Evolutionary conservation across 345 rosid species (phyloP), one percentile per base, ranked within the genome.

Genomic region (Eucalyptus microcorys): DNA sequence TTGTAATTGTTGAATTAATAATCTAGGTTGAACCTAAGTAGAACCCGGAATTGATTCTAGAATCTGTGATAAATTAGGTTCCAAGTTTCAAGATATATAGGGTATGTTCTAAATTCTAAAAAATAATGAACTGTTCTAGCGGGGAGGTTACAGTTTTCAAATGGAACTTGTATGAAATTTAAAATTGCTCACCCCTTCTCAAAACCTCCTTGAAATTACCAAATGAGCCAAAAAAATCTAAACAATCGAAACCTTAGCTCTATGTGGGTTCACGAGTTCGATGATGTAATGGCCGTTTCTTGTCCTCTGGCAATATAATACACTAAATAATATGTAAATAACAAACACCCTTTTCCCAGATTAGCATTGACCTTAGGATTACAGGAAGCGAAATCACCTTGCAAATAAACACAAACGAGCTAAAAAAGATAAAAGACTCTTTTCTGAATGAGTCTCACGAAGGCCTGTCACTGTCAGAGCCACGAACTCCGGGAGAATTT

Each of bases 61-160:
- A 52, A 17, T 0, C 0, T 7, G 9, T 50, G 22, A 50, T 0
- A 7, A 0, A 0, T 52, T 52, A 52, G 9, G 9, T 52, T 52
- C 24, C 24, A 52, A 52, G 55, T 19, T 52, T 52, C 10, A 52
- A 52, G 2, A 52, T 19, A 52, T 19, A 7, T 19, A 19, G 0
- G 10, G 10, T 52, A 52, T 0, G 57, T 52, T 52, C 1, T 4
- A 52, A 52, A 10, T 52, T 52, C 1, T 0, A 52, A 19, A 52
- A 52, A 52, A 7, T 52, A 19, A 52, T 19, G 1, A 52, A 3
- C 1, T 52, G 0, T 52, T 52, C 57, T 52, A 52, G 10, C 8
- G 9, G 45, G 45, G 7, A 43, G 2, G 45, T 43, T 43, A 7
- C 2, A 43, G 45, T 2, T 43, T 43, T 43, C 7, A 43, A 7